Evolutionary conservation across 139 green algal species (phyloP), one percentile per base, ranked within the genome.

Genomic region (Pseudopediastrum boryanum): DNA sequence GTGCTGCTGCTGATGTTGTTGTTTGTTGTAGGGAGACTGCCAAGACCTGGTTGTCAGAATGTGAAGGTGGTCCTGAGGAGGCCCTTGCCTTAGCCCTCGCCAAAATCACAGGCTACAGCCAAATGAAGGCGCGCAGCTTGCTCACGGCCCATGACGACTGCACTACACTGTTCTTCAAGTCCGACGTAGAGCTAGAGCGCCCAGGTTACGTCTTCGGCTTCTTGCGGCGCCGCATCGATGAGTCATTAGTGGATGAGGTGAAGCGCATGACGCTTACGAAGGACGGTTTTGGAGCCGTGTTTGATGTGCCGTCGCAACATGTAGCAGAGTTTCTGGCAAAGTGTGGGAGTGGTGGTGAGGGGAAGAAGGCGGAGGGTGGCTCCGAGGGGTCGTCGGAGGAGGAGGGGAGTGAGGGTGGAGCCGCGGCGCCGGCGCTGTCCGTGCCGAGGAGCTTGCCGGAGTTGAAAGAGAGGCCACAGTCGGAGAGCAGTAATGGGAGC

Each of bases 121-220:
- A 87, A 71, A 78, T 97, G 78, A 85, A 89, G 77, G 75, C 83
- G 1, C 88, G 94, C 50, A 96, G 90, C 36, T 83, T 98, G 81
- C 84, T 98, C 35, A 95, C 91, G 4, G 92, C 92, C 21, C 90
- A 97, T 82, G 92, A 98, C 43, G 94, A 96, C 73, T 90, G 72
- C 74, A 90, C 86, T 33, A 98, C 94, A 2, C 84, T 98, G 59
- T 85, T 83, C 27, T 83, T 87, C 64, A 82, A 78, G 71, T 78
- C 52, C 39, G 71, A 69, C 8, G 61, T 25, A 29, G 71, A 84
- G 76, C 78, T 89, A 25, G 58, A 85, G 62, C 75, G 71, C 38
- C 86, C 85, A 4, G 80, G 86, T 4, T 91, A 91, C 42, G 93
- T 98, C 48, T 98, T 91, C 62, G 74, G 74, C 68, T 94, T 88